Evolutionary conservation across 768 basidiomycete species (phyloP).

Genomic region (Calvatia gigantea): DNA sequence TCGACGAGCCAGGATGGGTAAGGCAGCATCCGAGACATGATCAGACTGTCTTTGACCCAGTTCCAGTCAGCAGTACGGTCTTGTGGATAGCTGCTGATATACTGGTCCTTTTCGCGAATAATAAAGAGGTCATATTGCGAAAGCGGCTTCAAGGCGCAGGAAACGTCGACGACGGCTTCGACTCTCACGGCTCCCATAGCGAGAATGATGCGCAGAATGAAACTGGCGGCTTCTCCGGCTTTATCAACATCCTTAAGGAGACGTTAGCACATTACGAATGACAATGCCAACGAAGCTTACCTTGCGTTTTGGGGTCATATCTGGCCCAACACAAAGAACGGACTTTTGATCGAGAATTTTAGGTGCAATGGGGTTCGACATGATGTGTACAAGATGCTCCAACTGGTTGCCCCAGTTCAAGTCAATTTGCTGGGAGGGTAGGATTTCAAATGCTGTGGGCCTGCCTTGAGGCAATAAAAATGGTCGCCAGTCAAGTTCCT

Average conservation of each 20-base stretch:
- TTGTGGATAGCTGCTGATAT: conserved; percentile 21
- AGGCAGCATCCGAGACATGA: conserved; percentile 52
- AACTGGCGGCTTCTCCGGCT: conserved; percentile 36
- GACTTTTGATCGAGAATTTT: conserved; percentile 54
- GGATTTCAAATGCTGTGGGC: conserved; percentile 28
- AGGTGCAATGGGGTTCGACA: conserved; percentile 50
- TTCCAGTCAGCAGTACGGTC: conserved; percentile 46
- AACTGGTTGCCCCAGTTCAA: conserved; percentile 43
- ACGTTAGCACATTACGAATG: background rate
- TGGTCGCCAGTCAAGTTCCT: conserved; percentile 53
- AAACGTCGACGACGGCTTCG: conserved; percentile 55
- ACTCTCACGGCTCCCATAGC: conserved; percentile 76
- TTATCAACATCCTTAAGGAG: conserved; percentile 21
- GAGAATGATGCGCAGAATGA: conserved; percentile 63
- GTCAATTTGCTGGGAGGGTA: conserved; percentile 45
- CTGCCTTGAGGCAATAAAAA: conserved; percentile 65
- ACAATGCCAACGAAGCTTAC: conserved; percentile 20
- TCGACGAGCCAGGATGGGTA: conserved; percentile 26
- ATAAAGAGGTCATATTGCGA: conserved; percentile 58
- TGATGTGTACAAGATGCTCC: conserved; percentile 57
- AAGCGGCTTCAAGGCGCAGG: conserved; percentile 34
- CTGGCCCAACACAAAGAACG: conserved; percentile 58
- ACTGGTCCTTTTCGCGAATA: conserved; percentile 44
- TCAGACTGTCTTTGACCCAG: conserved; percentile 79
- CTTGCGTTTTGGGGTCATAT: conserved; percentile 42